Percentiles rank a stretch among this genome's conserved stretches.
These are phyloP conservation scores for Hygrophila difformis DNA, from an alignment of 257 asterid species.

Conservation along the genomic window DNA sequence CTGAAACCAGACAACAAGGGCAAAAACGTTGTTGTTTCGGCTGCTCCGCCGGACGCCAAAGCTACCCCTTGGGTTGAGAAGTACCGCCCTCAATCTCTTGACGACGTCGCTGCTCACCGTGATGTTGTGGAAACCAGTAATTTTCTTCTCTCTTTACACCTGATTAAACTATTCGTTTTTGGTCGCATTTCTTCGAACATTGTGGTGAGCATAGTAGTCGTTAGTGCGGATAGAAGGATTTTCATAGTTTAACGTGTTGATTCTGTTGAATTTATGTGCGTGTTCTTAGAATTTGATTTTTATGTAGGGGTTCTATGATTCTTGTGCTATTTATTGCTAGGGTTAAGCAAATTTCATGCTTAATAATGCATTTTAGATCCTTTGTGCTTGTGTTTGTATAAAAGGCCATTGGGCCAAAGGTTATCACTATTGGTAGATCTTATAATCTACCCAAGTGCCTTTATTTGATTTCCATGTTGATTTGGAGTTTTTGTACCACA, in stretches of 20 bases:
- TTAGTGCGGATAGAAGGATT: not conserved
- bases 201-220: constrained; percentile 16
- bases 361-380: no score
- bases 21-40: constrained; percentile 34
- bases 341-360: no score
- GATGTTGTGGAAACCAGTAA: constrained; percentile 89
- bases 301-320: not conserved
- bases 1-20: constrained; percentile 41
- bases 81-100: constrained; percentile 90
- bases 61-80: constrained; percentile 97
- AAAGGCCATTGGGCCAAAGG: no score
- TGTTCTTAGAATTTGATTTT: not conserved
- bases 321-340: no score
- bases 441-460: no score
- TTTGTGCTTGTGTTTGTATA: no score
- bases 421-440: no score
- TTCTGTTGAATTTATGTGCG: not conserved
- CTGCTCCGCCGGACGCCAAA: constrained; percentile 34
- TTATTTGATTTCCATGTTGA: no score
- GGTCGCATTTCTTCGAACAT: constrained; percentile 22
- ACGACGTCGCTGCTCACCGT: constrained; percentile 97
- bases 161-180: not conserved
- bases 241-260: constrained; percentile 5
- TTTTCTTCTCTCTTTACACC: not conserved
- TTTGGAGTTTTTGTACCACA: constrained; percentile 24